phyloP scores from a whole-genome alignment of 495 filamentous ascomycete species.

The Usnea hakonensis region DNA sequence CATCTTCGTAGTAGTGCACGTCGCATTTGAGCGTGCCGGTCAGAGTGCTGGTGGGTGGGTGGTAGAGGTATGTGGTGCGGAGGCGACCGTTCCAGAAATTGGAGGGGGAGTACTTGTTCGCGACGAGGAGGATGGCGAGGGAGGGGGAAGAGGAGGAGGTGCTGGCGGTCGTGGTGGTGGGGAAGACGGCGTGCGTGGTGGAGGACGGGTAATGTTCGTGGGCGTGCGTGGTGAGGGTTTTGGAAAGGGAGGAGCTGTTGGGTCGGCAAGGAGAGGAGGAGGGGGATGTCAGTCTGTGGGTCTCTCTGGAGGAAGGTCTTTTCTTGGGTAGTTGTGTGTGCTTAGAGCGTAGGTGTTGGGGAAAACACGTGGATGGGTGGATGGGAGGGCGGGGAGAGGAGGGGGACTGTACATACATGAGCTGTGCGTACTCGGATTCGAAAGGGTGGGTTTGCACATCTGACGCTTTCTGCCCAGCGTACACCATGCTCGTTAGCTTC shows the following conservation, averaged over 20 bases:
- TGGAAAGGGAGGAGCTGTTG: constrained; percentile 76
- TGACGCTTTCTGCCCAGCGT: constrained; percentile 73
- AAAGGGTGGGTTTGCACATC: constrained; percentile 69
- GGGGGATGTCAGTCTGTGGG: not conserved
- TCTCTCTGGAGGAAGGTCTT: not conserved
- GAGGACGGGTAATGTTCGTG: constrained; percentile 83
- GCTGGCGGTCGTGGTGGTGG: constrained; percentile 37
- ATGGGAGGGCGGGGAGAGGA: constrained; percentile 12
- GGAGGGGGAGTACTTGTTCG: constrained; percentile 93
- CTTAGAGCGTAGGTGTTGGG: no score
- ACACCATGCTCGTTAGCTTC: not conserved
- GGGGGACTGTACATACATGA: constrained; percentile 66
- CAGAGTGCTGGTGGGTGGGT: constrained; percentile 53
- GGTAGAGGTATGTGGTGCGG: constrained; percentile 78
- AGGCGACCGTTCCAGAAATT: constrained; percentile 99
- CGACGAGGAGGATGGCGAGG: constrained; percentile 74
- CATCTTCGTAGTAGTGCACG: constrained; percentile 99
- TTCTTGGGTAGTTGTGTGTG: no score
- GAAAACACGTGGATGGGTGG: not conserved
- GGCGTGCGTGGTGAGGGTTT: constrained; percentile 66
- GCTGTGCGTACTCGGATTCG: constrained; percentile 68
- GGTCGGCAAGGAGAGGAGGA: not conserved
- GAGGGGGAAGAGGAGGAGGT: no score
- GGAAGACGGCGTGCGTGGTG: constrained; percentile 72
- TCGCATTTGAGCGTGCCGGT: constrained; percentile 68